phyloP scores from a whole-genome alignment of 208 protist genomes.

The Acanthamoeba healyi region DNA sequence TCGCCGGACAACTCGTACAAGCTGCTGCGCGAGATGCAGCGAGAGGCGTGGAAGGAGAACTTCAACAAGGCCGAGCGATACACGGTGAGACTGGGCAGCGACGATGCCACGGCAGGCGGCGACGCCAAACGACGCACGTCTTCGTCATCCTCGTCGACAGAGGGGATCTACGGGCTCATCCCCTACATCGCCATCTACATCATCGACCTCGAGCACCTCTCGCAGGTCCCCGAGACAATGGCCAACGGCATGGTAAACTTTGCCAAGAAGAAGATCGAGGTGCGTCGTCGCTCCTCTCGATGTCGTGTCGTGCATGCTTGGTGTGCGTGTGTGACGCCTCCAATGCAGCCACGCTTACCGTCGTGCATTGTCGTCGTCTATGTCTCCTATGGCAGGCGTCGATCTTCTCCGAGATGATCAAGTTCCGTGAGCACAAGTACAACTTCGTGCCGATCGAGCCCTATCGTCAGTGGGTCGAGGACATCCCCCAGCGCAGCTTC shows the following conservation, averaged over 20 bases:
- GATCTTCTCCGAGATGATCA: slow-evolving; percentile 61
- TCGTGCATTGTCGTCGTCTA: not conserved
- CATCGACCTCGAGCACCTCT: slow-evolving; percentile 71
- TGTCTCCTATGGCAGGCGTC: slow-evolving; percentile 19
- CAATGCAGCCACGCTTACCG: not conserved
- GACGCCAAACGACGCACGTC: not conserved
- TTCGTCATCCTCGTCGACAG: too few relatives aligned
- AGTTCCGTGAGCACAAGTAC: slow-evolving; percentile 42
- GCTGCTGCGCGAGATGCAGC: slow-evolving; percentile 45
- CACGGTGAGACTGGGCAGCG: not conserved
- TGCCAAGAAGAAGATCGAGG: slow-evolving; percentile 62
- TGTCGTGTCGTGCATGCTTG: not conserved
- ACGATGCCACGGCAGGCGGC: not conserved
- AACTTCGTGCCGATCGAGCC: slow-evolving; percentile 29
- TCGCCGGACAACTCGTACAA: slow-evolving; percentile 73
- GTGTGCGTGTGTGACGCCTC: too few relatives aligned
- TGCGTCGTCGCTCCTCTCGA: not conserved
- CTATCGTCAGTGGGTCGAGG: slow-evolving; percentile 28
- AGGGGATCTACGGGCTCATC: slow-evolving; percentile 36
- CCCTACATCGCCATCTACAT: slow-evolving; percentile 73
- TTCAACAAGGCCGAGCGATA: slow-evolving; percentile 14
- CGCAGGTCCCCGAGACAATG: slow-evolving; percentile 4
- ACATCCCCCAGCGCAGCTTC: not conserved
- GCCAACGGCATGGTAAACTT: slow-evolving; percentile 62
- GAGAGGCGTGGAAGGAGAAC: slow-evolving; percentile 30